Evolutionary conservation across 208 protist species (phyloP), one percentile per base, ranked within the genome.

Genomic region (Novymonas esmeraldas): DNA sequence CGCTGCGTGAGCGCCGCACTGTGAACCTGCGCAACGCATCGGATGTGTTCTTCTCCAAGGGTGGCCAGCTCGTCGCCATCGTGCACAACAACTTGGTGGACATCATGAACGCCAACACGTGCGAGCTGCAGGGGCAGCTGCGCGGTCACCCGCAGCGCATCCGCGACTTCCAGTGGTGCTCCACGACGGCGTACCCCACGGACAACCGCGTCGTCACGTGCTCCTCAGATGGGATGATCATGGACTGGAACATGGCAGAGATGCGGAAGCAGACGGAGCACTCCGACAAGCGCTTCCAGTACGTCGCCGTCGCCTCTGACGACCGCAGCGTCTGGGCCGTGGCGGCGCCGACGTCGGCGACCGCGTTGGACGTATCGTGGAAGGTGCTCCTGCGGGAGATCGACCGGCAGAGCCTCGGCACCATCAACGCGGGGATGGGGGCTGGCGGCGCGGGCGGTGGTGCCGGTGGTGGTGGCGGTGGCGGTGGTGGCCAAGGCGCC

Each of bases 1-100:
- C 94, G 26, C 84, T 99, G 39, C 73, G 82, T 20, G 89, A 96
- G 63, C 85, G 88, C 49, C 82, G 88, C 57, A 85, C 79, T 28
- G 90, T 98, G 62, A 92, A 89, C 78, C 88, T 99, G 48, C 83
- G 94, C 54, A 87, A 89, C 63, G 95, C 87, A 56, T 67, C 76
- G 10, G 92, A 95, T 71, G 94, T 95, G 11, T 78, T 84, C 54
- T 99, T 98, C 75, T 90, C 91, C 13, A 78, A 94, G 39, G 98
- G 98, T 29, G 98, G 98, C 11, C 95, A 98, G 42, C 90, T 93
- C 69, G 98, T 98, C 76, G 95, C 96, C 10, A 72, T 97, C 44
- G 92, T 93, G 41, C 94, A 98, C 70, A 87, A 90, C 39, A 97
- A 97, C 75, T 73, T 97, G 33, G 88, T 99, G 55, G 89, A 98